These are phyloP conservation scores for Colletotrichum sublineola DNA, from an alignment of 2,329 filamentous ascomycete genomes.

Conservation along the genomic window DNA sequence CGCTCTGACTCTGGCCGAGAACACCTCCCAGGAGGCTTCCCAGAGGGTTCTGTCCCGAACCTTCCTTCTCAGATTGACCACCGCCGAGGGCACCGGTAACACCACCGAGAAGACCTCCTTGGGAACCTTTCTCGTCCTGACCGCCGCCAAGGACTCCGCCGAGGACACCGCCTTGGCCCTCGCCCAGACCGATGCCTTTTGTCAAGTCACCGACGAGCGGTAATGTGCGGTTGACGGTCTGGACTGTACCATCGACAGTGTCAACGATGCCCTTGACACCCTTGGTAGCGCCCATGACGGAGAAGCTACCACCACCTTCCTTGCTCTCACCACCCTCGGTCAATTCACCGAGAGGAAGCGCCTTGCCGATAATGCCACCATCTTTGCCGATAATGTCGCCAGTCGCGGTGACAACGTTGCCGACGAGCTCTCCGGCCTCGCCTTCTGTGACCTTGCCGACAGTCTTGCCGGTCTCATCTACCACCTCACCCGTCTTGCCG, in stretches of 20 bases:
- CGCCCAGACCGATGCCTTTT: conserved; percentile 42
- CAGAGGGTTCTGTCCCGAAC: conserved; percentile 19
- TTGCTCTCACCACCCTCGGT: conserved; percentile 57
- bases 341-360: conserved; percentile 52
- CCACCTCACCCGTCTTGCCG: conserved; percentile 59
- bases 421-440: conserved; percentile 57
- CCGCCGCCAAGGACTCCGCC: conserved; percentile 34
- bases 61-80: conserved; percentile 18
- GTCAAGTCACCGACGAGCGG: conserved; percentile 42
- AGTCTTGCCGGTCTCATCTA: conserved; percentile 59
- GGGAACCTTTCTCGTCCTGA: conserved; percentile 11
- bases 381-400: conserved; percentile 53
- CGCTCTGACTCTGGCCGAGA: conserved; percentile 28
- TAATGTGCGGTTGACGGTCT: conserved; percentile 45
- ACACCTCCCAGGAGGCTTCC: conserved; percentile 24
- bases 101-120: conserved; percentile 23
- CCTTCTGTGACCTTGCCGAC: conserved; percentile 59
- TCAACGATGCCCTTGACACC: conserved; percentile 44
- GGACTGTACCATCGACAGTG: conserved; percentile 43
- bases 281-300: conserved; percentile 49
- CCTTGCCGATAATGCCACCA: conserved; percentile 60
- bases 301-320: conserved; percentile 46
- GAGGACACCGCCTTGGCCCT: conserved; percentile 38
- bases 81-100: conserved; percentile 12
- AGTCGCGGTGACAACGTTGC: conserved; percentile 54